phyloP scores from a whole-genome alignment of 2,329 filamentous ascomycete species.

The Plenodomus tracheiphilus region DNA sequence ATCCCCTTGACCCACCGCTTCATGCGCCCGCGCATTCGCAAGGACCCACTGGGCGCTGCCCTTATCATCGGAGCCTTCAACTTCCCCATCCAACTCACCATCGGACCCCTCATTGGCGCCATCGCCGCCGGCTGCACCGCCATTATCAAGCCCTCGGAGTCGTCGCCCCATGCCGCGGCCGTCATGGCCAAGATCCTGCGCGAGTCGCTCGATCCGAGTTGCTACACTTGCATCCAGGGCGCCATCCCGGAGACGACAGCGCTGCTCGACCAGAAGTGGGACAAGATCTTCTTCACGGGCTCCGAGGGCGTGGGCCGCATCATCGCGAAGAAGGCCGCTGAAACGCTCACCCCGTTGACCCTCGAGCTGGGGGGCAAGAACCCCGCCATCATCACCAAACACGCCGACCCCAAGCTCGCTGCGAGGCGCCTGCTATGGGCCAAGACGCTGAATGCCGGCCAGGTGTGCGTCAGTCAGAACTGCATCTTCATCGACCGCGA shows the following conservation, averaged over 20 bases:
- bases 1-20: conserved; percentile 69
- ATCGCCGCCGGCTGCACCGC: conserved; percentile 91
- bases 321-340: conserved; percentile 57
- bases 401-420: conserved; percentile 77
- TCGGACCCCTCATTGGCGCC: conserved; percentile 82
- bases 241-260: conserved; percentile 77
- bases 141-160: conserved; percentile 88
- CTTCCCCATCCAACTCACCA: conserved; percentile 80
- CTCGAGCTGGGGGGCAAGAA: conserved; percentile 92
- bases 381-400: conserved; percentile 86
- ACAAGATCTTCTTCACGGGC: conserved; percentile 98
- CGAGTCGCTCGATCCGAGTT: conserved; percentile 73
- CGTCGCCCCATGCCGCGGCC: conserved; percentile 73
- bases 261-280: conserved; percentile 87
- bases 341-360: conserved; percentile 73
- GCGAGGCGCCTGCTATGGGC: conserved; percentile 86
- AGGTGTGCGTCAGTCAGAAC: conserved; percentile 92
- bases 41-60: conserved; percentile 83
- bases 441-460: conserved; percentile 83
- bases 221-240: conserved; percentile 80
- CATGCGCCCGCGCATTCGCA: conserved; percentile 75
- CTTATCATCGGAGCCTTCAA: conserved; percentile 91
- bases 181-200: conserved; percentile 79
- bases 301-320: conserved; percentile 69
- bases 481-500: conserved; percentile 83